Base-by-base conservation (phyloP, 306 rosid species). In the Prunus davidiana region DNA sequence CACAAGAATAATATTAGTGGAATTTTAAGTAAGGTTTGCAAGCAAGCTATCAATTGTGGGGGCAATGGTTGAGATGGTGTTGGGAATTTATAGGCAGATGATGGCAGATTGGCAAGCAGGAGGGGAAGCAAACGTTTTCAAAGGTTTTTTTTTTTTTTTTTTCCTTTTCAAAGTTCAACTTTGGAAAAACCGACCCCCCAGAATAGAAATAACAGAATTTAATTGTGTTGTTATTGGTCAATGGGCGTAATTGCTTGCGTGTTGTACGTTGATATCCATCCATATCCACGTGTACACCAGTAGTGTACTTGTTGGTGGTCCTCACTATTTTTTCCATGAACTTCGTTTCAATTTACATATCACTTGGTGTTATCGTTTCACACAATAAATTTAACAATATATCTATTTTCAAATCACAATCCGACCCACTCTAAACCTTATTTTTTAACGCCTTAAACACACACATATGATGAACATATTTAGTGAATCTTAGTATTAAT, bases 201-300 rank as follows among this genome's bases (percentile, higher is more conserved):
- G n/a, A 1, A 22, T n/a, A 4, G 38, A 56, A 54, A 28, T 52
- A 72, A 72, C 20, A 72, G 27, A 58, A 43, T 1, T 14, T 41
- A 60, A 60, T 46, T 46, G 55, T 41, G 55, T 6, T 15, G 14
- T 6, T 2, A 28, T 77, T 64, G 79, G 93, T 89, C 84, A 80
- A 86, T 50, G 43, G 63, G 18, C 86, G 83, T 54, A 34, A 76
- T 47, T 67, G 82, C 46, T 84, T 85, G 74, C 85, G 90, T 84
- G 83, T 24, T 0, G 4, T 5, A 4, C 24, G 15, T 69, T 6
- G 49, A 76, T 60, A 13, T 28, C 65, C 3, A 60, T 12, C 65
- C 43, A 63, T 15, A 27, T 63, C 34, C 83, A 88, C 82, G 85
- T 78, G 88, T 24, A 20, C 20, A 60, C 71, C 13, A 27, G 50